Evolutionary conservation across 306 rosid genomes (phyloP).

Genomic region (Argentina anserina): DNA sequence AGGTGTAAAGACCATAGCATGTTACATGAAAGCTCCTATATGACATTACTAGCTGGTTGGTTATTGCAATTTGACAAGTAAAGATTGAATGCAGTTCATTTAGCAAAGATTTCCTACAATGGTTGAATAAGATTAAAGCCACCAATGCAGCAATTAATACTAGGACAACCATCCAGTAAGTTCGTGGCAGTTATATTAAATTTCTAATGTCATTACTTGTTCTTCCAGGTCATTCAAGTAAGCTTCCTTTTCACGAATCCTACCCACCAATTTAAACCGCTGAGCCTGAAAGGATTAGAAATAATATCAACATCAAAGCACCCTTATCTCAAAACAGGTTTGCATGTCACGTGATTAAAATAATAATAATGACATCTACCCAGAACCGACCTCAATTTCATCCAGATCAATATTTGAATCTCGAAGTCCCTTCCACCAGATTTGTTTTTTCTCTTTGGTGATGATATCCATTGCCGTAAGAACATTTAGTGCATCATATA

Average conservation of each 20-base stretch:
- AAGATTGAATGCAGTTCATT: neutral
- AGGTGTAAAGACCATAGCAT: neutral
- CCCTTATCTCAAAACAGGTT: neutral
- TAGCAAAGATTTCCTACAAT: neutral
- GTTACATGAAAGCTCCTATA: neutral
- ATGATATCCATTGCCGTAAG: conserved; percentile 37
- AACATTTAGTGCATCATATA: conserved; percentile 39
- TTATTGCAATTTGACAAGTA: neutral
- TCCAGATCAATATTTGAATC: conserved; percentile 18
- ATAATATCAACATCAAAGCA: neutral
- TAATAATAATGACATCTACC: neutral
- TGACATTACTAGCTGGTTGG: neutral
- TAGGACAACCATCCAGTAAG: neutral
- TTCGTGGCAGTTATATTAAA: neutral
- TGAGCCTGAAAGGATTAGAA: conserved; percentile 19
- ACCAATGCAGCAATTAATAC: neutral
- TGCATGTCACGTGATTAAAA: neutral
- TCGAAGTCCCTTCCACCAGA: conserved; percentile 36
- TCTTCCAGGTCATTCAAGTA: conserved; percentile 37
- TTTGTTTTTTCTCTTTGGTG: conserved; percentile 32
- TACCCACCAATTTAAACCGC: conserved; percentile 9
- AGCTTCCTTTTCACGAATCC: conserved; percentile 22
- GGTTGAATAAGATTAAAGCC: neutral
- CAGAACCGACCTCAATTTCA: conserved; percentile 28
- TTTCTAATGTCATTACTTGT: conserved; percentile 23